A percentile compares a stretch with the other conserved stretches of the same genome.
phyloP scores from a whole-genome alignment of 768 basidiomycete genomes.

The Leccinum subtestaceum region DNA sequence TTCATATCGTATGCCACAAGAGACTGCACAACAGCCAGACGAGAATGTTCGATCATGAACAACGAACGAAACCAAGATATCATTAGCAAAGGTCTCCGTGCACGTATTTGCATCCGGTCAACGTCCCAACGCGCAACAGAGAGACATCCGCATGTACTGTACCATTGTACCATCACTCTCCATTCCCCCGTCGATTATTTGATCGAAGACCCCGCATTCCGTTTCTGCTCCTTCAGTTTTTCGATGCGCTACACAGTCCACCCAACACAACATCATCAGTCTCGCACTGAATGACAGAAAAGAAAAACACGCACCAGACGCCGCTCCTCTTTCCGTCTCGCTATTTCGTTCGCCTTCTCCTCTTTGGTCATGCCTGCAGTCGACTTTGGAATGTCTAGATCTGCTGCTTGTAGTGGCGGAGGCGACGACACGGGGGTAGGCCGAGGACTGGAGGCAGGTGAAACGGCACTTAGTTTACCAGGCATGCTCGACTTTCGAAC shows the following conservation, averaged over 20 bases:
- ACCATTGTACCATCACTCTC: neutral
- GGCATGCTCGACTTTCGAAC: constrained; percentile 1
- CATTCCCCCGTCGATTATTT: neutral
- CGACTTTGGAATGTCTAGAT: constrained; percentile 24
- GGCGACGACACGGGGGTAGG: constrained; percentile 29
- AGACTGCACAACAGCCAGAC: no score
- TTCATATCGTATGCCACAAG: no score
- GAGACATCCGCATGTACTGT: neutral
- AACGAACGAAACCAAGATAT: no score
- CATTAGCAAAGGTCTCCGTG: neutral
- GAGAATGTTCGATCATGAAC: no score
- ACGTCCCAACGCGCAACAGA: neutral
- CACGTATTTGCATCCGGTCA: neutral
- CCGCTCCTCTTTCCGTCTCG: constrained; percentile 85
- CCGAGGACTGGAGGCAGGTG: constrained; percentile 19
- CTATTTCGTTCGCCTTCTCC: constrained; percentile 93
- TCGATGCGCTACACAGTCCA: constrained; percentile 58
- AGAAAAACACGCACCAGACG: constrained; percentile 59
- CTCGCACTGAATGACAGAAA: no score
- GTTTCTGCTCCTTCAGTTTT: constrained; percentile 79
- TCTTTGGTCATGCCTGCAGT: constrained; percentile 70
- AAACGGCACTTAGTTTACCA: constrained; percentile 2
- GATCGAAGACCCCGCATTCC: constrained; percentile 32
- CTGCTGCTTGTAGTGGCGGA: constrained; percentile 2
- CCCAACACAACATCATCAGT: neutral